Base-by-base conservation (phyloP, 148 eudicot species). In the Polygonum maritimum region DNA sequence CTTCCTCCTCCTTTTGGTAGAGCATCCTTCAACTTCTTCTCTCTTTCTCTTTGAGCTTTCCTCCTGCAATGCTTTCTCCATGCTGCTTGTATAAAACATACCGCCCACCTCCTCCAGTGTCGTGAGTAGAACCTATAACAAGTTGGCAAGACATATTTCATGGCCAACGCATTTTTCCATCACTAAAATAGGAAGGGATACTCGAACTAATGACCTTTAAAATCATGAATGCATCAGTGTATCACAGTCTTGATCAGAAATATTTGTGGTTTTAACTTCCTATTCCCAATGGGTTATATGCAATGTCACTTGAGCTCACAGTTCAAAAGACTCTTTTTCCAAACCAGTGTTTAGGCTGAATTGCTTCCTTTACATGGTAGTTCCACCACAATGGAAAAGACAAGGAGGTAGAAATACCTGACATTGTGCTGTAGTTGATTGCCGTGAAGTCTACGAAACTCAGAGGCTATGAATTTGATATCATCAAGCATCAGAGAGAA, bases 1-100 rank as follows among this genome's bases (percentile, higher is more conserved):
- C 73, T 69, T 69, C 73, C n/a, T 65, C 38, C 72, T 69, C 26
- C 72, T 39, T 69, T 69, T 33, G 44, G 9, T 19, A 69, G 41
- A 33, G 72, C 72, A 14, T 12, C 44, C 18, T 69, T 18, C 40
- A 33, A 19, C 44, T 69, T 39, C 18, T 69, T 41, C 33, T 69
- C 41, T 39, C 45, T 15, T 1, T 35, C 72, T 69, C 21, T 69
- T 39, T 33, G 45, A 35, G 47, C 74, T 10, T 70, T 70, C 74
- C 31, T 70, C 48, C 1, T 39, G 31, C 21, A 70, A 38, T 70
- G 48, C 12, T 16, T 26, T 26, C 69, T 62, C 31, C 31, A 26
- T 26, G 31, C 31, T 26, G 31, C 31, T 26, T 26, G 31, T 26
- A 26, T 26, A 26, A 26, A 26, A 26, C 31, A 26, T 26, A 26